These are phyloP conservation scores for Cystoisospora suis DNA, from an alignment of 169 alveolate genomes.

Conservation along the genomic window DNA sequence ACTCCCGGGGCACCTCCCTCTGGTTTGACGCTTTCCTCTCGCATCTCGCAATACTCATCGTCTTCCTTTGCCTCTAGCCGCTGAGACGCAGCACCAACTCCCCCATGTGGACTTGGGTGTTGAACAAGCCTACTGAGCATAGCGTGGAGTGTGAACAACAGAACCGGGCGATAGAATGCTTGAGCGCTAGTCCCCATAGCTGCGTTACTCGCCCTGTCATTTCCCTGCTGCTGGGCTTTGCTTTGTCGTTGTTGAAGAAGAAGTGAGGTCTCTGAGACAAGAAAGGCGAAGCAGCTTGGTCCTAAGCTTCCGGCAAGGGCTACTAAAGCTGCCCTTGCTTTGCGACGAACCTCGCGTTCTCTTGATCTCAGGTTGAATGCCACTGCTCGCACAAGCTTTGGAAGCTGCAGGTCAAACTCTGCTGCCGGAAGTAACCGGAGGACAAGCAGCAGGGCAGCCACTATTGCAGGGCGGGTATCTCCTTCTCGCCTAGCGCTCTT, in stretches of 20 bases:
- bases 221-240: slow-evolving; percentile 34
- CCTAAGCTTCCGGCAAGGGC: slow-evolving; percentile 51
- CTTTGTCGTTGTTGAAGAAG: slow-evolving; percentile 27
- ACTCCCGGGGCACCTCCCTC: too few species aligned
- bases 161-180: slow-evolving; percentile 47
- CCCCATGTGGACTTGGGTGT: not conserved
- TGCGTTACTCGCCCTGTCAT: not conserved
- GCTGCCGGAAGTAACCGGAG: slow-evolving; percentile 54
- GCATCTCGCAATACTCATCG: too few species aligned
- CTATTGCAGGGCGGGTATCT: slow-evolving; percentile 9
- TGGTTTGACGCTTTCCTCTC: too few species aligned
- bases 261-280: slow-evolving; percentile 43
- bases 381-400: slow-evolving; percentile 55
- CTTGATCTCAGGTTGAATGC: slow-evolving; percentile 58
- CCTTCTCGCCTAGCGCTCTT: not conserved
- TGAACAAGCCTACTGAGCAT: slow-evolving; percentile 39
- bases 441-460: slow-evolving; percentile 44
- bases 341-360: slow-evolving; percentile 55
- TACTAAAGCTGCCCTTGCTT: slow-evolving; percentile 60
- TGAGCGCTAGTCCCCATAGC: not conserved
- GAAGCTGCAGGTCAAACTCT: slow-evolving; percentile 57
- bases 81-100: not conserved
- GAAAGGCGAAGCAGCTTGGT: slow-evolving; percentile 41
- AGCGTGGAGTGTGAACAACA: slow-evolving; percentile 59
- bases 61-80: not conserved